Evolutionary conservation across 345 rosid genomes (phyloP).

Genomic region (Toxicodendron radicans): DNA sequence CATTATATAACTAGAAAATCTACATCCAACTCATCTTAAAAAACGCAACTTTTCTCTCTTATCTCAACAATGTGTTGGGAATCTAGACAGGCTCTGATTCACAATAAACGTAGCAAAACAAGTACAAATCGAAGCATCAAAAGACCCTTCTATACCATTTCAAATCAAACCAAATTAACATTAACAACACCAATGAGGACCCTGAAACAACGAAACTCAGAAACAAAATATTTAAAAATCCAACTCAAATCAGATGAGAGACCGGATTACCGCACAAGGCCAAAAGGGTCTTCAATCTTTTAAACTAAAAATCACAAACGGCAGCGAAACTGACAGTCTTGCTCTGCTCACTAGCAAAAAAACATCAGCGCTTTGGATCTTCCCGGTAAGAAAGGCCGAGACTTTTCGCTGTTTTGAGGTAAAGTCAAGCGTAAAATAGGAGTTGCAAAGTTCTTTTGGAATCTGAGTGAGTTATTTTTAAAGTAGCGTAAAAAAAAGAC

Average conservation of each 20-base stretch:
- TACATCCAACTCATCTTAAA: not conserved
- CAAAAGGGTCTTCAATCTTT: constrained; percentile 30
- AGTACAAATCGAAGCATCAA: not conserved
- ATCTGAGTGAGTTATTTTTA: constrained; percentile 8
- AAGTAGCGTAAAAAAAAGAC: not conserved
- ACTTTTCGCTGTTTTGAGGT: not conserved
- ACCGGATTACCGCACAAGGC: constrained; percentile 17
- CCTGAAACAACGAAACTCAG: not conserved
- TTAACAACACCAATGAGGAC: not conserved
- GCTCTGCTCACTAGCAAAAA: not conserved
- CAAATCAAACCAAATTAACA: constrained; percentile 11
- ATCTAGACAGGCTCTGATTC: not conserved
- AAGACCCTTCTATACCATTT: not conserved
- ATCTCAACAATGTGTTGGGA: constrained; percentile 4
- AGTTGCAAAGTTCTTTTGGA: not conserved
- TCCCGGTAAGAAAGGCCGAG: not conserved
- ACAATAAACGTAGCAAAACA: not conserved
- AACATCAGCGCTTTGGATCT: constrained; percentile 7
- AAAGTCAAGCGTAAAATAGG: not conserved
- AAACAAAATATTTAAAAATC: constrained; percentile 9
- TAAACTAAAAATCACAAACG: not conserved
- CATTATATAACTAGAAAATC: not conserved
- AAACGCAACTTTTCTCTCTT: not conserved
- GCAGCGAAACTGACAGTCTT: not conserved
- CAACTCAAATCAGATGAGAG: constrained; percentile 17